Base-by-base conservation (phyloP, 148 eudicot genomes). In the Vaccinium myrtillus region DNA sequence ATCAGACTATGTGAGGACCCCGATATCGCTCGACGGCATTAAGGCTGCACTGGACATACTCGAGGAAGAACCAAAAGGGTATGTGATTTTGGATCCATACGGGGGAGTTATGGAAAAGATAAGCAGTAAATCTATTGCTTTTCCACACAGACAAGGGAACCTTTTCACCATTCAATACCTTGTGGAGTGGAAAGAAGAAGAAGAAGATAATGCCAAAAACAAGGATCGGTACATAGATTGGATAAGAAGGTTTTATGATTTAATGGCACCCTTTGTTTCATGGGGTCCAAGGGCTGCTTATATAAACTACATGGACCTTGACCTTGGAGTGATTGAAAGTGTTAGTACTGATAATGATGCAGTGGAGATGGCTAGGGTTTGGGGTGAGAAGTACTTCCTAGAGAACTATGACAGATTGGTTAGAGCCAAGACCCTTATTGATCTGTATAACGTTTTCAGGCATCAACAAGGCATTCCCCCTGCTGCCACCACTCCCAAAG, bases 401-500 rank as follows among this genome's bases (percentile, higher is more conserved):
- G 82, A 85, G 4, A 93, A 93, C 87, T 90, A 93, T 32, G 93
- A 90, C 16, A 88, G 92, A 85, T 78, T 93, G 82, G 95, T 93
- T 18, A 83, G 80, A 63, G 93, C 90, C 50, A 93, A 93, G 84
- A 90, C 91, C 21, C 25, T 79, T 18, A 88, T 91, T 67, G 94
- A 92, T 78, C 96, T 93, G 0, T 21, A 77, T 59, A 92, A 93
- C 14, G 83, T 92, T 63, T 93, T 93, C 67, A 85, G 87, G 63
- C 83, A 91, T 88, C 89, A 87, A 51, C 92, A 92, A 80, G 90
- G 96, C 63, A 88, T 93, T 84, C 90, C 91, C 61, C 93, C 94
- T 2, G 50, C 78, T 87, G 80, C 83, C 25, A 70, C 67, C 4
- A 7, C 81, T 65, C 71, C 23, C 71, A 65, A 65, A 65, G 71